Percentiles rank a stretch among this genome's conserved stretches.
Evolutionary conservation across 2,329 filamentous ascomycete genomes (phyloP).

Genomic region (Atkinsonella hypoxylon): DNA sequence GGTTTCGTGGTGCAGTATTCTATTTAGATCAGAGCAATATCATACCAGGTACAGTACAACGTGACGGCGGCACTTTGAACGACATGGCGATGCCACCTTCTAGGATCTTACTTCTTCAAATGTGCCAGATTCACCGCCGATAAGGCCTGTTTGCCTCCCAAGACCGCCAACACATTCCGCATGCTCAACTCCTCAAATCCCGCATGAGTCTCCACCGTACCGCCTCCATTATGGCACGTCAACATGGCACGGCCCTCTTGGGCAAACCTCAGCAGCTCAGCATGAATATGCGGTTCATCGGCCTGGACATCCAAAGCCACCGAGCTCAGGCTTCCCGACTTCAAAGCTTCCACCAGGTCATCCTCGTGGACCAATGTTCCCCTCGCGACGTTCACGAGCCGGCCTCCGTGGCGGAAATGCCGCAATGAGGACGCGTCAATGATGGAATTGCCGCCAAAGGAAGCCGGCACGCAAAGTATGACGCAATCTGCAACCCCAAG

Average conservation of each 20-base stretch:
- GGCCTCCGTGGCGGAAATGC: conserved; percentile 39
- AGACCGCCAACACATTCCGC: conserved; percentile 51
- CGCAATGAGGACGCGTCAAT: conserved; percentile 35
- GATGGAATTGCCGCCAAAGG: conserved; percentile 24
- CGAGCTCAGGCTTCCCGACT: conserved; percentile 34
- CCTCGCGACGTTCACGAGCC: conserved; percentile 55
- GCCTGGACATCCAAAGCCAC: conserved; percentile 55
- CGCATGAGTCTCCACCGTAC: conserved; percentile 53
- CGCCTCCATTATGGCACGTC: conserved; percentile 57
- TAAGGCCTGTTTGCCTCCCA: conserved; percentile 37
- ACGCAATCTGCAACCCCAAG: conserved; percentile 44
- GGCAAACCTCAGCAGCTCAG: conserved; percentile 29
- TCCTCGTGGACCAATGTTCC: conserved; percentile 54
- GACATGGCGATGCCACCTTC: background rate
- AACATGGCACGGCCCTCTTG: conserved; percentile 37
- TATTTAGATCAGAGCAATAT: background rate
- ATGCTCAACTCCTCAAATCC: conserved; percentile 57
- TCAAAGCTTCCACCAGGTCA: conserved; percentile 47
- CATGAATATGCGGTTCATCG: conserved; percentile 43
- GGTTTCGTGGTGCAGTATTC: background rate
- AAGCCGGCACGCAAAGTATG: conserved; percentile 47
- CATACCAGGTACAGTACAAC: no score
- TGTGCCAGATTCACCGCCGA: conserved; percentile 53
- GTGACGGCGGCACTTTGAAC: no score
- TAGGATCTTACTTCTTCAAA: conserved; percentile 16